phyloP scores from a whole-genome alignment of 2,329 filamentous ascomycete genomes.

The Fusarium camptoceras region DNA sequence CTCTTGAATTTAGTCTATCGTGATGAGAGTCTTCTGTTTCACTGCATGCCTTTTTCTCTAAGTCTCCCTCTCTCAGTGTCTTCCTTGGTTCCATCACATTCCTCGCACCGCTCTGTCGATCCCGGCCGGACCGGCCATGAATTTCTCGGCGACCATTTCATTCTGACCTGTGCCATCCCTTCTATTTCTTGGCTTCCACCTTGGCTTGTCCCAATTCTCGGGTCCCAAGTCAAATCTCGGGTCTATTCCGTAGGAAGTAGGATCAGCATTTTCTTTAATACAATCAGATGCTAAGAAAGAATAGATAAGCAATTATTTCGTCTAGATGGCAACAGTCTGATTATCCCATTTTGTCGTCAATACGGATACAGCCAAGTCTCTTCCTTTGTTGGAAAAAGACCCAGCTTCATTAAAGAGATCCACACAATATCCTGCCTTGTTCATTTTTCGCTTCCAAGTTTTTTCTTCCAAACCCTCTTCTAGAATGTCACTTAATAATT shows the following conservation, averaged over 20 bases:
- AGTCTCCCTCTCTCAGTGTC: background rate
- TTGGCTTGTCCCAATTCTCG: slow-evolving; percentile 4
- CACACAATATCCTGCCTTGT: slow-evolving; percentile 22
- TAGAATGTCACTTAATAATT: background rate
- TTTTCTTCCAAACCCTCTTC: slow-evolving; percentile 9
- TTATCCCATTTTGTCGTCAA: background rate
- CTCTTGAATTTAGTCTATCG: background rate
- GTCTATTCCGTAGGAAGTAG: background rate
- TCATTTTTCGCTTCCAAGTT: slow-evolving; percentile 21
- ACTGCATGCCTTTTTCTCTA: slow-evolving; percentile 7
- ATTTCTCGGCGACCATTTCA: slow-evolving; percentile 8
- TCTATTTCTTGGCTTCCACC: background rate
- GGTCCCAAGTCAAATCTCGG: slow-evolving; percentile 2
- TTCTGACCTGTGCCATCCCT: background rate
- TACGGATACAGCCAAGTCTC: background rate
- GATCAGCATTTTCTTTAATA: background rate
- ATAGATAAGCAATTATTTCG: background rate
- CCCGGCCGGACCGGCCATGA: slow-evolving; percentile 30
- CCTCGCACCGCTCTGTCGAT: slow-evolving; percentile 29
- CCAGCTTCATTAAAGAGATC: slow-evolving; percentile 25
- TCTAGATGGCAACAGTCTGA: background rate
- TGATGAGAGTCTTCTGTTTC: slow-evolving; percentile 8
- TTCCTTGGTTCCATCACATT: slow-evolving; percentile 32
- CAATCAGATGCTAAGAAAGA: background rate
- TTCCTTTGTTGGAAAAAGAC: background rate